Evolutionary conservation across 306 rosid species (phyloP), one percentile per base, ranked within the genome.

Genomic region (Quercus engelmannii): DNA sequence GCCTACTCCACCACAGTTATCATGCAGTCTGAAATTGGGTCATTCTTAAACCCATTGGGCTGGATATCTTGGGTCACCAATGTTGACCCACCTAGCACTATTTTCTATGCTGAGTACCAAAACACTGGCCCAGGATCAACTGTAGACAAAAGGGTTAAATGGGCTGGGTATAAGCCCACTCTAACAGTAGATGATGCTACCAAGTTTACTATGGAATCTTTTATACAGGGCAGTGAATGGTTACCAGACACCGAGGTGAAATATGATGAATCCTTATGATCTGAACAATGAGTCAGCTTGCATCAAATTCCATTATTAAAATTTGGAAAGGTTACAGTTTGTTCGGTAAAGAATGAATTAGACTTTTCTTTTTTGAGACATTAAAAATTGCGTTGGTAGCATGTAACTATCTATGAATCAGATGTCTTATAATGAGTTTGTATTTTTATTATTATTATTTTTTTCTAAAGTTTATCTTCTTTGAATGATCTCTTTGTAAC

Each of bases 201-300:
- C 6, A 89, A 75, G 85, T 95, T 79, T 83, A 84, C 92, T 0
- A 91, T 95, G 19, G 74, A 62, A 15, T 73, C 94, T 5, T 90
- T 95, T 23, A 93, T 95, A 10, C 88, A 89, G 19, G 99, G 98
- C 26, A 71, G 73, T 8, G 91, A 86, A 4, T 95, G 99, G 99
- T 84, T 95, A 86, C 88, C 93, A 0, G 28, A 43, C 41, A n/a
- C 97, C 17, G 18, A 20, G 6, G 92, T 91, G 77, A 25, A 76
- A 13, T 91, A 83, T 83, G 88, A 91, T 2, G 25, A 88, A 9
- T 70, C 85, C 3, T 74, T 92, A 52, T 91, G 87, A 90, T 79
- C 64, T 76, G 65, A 59, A 38, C 20, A 81, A 15, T 12, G 49
- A 35, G 69, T 17, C 49, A 4, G 55, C 8, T 59, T 26, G 74